A percentile compares a stretch with the other conserved stretches of the same genome.
Evolutionary conservation across 1,139 yeast genomes (phyloP).

Genomic region (Casaregolazyma suthepensis): DNA sequence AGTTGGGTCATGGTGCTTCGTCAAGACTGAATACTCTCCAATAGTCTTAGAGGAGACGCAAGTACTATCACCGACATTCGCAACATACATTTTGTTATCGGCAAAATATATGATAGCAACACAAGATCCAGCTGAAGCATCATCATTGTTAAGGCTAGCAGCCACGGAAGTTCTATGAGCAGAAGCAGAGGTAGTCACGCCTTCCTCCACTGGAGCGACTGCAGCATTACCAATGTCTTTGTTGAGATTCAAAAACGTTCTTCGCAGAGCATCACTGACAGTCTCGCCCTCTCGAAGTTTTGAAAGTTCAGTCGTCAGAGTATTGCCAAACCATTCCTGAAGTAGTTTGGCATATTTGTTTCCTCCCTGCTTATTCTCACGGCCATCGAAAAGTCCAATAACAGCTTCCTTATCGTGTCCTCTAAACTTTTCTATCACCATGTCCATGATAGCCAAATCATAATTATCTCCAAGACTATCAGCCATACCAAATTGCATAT

Average conservation of each 20-base stretch:
- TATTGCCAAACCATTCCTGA: slow-evolving; percentile 62
- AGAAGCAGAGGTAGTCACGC: slow-evolving; percentile 26
- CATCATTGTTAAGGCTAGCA: slow-evolving; percentile 40
- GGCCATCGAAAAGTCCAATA: slow-evolving; percentile 84
- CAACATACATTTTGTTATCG: slow-evolving; percentile 66
- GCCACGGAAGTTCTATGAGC: slow-evolving; percentile 34
- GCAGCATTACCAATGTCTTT: slow-evolving; percentile 63
- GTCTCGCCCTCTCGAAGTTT: slow-evolving; percentile 42
- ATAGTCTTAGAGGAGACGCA: slow-evolving; percentile 72
- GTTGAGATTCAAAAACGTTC: slow-evolving; percentile 73
- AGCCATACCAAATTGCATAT: slow-evolving; percentile 84
- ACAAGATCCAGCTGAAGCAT: slow-evolving; percentile 78
- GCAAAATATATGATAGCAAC: slow-evolving; percentile 75
- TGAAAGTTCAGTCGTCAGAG: slow-evolving; percentile 58
- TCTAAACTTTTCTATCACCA: slow-evolving; percentile 80
- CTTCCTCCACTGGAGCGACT: slow-evolving; percentile 30
- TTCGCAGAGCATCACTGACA: slow-evolving; percentile 62
- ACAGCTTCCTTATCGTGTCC: slow-evolving; percentile 71
- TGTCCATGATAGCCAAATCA: slow-evolving; percentile 69
- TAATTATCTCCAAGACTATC: slow-evolving; percentile 74
- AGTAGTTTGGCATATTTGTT: slow-evolving; percentile 67
- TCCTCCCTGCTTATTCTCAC: slow-evolving; percentile 38
- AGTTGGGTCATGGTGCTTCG: slow-evolving; percentile 82
- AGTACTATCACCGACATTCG: slow-evolving; percentile 88
- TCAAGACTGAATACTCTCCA: slow-evolving; percentile 70